Percentiles rank a stretch among this genome's conserved stretches.
Evolutionary conservation across 2,329 filamentous ascomycete species (phyloP).

Genomic region (Pseudocercospora vitis): DNA sequence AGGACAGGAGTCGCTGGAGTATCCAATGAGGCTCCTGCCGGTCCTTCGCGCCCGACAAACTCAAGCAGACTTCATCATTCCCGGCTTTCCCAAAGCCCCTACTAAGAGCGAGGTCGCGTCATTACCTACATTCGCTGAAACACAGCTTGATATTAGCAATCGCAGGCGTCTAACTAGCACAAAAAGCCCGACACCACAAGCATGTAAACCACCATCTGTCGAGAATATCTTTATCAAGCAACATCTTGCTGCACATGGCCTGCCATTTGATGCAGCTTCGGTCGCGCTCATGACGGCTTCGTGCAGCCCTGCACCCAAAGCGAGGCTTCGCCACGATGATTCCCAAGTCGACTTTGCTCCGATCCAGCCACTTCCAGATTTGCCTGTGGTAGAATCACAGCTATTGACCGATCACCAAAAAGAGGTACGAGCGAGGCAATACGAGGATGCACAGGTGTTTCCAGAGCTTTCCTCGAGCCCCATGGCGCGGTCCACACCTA

Average conservation of each 20-base stretch:
- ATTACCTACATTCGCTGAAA: slow-evolving; percentile 32
- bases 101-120: slow-evolving; percentile 40
- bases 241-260: slow-evolving; percentile 25
- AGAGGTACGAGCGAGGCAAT: slow-evolving; percentile 73
- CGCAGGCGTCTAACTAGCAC: not conserved
- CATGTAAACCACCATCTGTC: slow-evolving; percentile 1
- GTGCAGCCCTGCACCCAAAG: slow-evolving; percentile 39
- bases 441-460: slow-evolving; percentile 64
- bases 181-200: not conserved
- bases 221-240: slow-evolving; percentile 27
- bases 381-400: slow-evolving; percentile 62
- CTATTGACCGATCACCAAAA: slow-evolving; percentile 75
- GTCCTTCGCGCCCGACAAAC: slow-evolving; percentile 62
- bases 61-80: slow-evolving; percentile 54
- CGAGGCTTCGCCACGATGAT: slow-evolving; percentile 70
- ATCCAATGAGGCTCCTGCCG: slow-evolving; percentile 63
- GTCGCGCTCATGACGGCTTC: not conserved
- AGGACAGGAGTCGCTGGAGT: slow-evolving; percentile 58
- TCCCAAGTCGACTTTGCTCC: slow-evolving; percentile 77
- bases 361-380: slow-evolving; percentile 59
- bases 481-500: slow-evolving; percentile 27
- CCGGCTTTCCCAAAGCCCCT: slow-evolving; percentile 46
- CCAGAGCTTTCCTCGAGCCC: slow-evolving; percentile 64
- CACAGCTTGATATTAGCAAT: slow-evolving; percentile 11
- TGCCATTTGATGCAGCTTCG: slow-evolving; percentile 9